phyloP scores from a whole-genome alignment of 345 rosid genomes.

The Clarkia xantiana region DNA sequence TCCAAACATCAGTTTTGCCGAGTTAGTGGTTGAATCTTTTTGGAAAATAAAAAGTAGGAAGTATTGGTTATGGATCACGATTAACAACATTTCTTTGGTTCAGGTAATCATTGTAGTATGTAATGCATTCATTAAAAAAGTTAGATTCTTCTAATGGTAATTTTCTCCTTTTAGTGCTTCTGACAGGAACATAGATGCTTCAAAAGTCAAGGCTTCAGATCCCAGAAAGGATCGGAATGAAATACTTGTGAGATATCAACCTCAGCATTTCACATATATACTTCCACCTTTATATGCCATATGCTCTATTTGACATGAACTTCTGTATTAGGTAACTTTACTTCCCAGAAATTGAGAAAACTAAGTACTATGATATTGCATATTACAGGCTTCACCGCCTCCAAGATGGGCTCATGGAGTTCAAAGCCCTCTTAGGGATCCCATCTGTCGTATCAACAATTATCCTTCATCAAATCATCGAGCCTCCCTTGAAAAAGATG shows the following conservation, averaged over 20 bases:
- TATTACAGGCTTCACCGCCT: slow-evolving; percentile 30
- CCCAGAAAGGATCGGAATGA: slow-evolving; percentile 22
- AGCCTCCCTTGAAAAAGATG: slow-evolving; percentile 74
- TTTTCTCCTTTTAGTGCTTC: slow-evolving; percentile 40
- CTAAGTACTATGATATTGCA: neutral
- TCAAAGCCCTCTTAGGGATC: slow-evolving; percentile 31
- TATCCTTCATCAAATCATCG: slow-evolving; percentile 28
- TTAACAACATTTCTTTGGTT: too few species aligned
- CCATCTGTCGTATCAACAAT: slow-evolving; percentile 12
- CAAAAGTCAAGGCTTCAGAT: slow-evolving; percentile 19
- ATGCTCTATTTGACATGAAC: too few species aligned
- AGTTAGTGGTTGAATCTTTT: too few species aligned
- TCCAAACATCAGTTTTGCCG: too few species aligned
- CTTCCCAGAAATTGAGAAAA: too few species aligned
- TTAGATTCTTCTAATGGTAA: neutral
- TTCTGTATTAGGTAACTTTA: too few species aligned
- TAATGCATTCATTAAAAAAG: neutral
- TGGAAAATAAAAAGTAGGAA: too few species aligned
- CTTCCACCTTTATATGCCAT: slow-evolving; percentile 3
- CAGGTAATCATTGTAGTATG: too few species aligned
- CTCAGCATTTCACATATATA: neutral
- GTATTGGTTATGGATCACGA: too few species aligned
- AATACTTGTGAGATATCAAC: slow-evolving; percentile 28
- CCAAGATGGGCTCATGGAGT: slow-evolving; percentile 19
- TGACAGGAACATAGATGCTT: slow-evolving; percentile 30